Evolutionary conservation across 2,329 filamentous ascomycete species (phyloP).

Genomic region (Penicillium occitanis): DNA sequence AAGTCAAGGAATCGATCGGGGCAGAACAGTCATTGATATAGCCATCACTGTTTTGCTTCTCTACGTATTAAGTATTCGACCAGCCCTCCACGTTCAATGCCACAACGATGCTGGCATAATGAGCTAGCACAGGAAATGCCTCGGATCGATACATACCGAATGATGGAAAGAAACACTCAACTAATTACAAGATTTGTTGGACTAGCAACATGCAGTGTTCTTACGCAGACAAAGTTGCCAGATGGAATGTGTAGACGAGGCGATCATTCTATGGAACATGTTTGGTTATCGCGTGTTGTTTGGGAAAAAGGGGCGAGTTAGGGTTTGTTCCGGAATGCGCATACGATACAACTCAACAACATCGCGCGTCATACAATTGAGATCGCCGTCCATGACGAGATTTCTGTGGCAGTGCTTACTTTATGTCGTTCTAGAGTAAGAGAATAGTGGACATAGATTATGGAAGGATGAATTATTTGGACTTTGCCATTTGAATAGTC

Average conservation of each 20-base stretch:
- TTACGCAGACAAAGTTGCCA: no score
- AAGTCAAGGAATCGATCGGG: background rate
- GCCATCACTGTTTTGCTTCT: background rate
- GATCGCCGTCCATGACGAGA: background rate
- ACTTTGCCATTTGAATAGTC: no score
- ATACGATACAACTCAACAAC: constrained; percentile 1
- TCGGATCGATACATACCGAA: constrained; percentile 4
- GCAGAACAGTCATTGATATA: constrained; percentile 10
- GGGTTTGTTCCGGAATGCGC: constrained; percentile 18
- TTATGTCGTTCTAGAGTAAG: background rate
- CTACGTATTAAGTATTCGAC: background rate
- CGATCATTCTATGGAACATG: background rate
- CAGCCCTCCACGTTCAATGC: background rate
- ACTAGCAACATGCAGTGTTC: constrained; percentile 2
- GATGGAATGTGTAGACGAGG: constrained; percentile 3
- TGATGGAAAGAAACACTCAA: background rate
- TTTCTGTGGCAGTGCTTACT: background rate
- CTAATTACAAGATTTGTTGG: constrained; percentile 9
- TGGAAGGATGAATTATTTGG: no score
- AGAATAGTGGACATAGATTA: no score
- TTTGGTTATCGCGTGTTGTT: background rate
- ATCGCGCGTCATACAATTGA: background rate
- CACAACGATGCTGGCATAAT: constrained; percentile 11
- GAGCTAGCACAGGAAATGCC: background rate
- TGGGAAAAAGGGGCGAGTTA: background rate